Evolutionary conservation across 2,329 filamentous ascomycete genomes (phyloP), one percentile per base, ranked within the genome.

Genomic region (Zymoseptoria brevis): DNA sequence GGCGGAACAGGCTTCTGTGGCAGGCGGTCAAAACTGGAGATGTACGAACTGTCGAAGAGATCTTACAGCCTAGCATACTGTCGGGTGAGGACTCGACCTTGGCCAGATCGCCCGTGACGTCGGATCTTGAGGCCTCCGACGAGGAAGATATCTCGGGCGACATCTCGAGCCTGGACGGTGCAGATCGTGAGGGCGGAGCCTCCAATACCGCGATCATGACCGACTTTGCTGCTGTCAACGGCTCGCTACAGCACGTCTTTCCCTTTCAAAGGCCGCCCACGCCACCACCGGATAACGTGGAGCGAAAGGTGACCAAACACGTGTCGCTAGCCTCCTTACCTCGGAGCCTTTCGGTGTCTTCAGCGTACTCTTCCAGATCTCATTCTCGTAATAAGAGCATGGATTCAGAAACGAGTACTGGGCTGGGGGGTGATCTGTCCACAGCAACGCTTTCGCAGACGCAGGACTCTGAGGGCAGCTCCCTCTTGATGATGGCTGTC

Each of bases 1-100:
- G 86, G 62, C 84, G 89, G 56, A 99, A 99, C 73, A 87, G 88
- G 69, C 83, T 86, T 1, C 75, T 99, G 1, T 99, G 94, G 94
- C 86, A 95, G 70, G 89, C 93, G 7, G 85, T 87, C 1, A 88
- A 85, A 62, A 83, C 81, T n/a, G 92, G 92, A 2, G 85, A 92
- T 62, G 70, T 96, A 50, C 79, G 84, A 8, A 87, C 87, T 19
- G 82, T 97, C 66, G 88, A 83, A 68, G 83, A 81, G 48, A 89
- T 96, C 26, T 83, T 97, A 75, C 89, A 96, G 68, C 88, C 89
- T 19, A 41, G 57, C 2, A 53, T 62, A 7, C 29, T 59, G 4
- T 45, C 56, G 11, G 48, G 48, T 2, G 61, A 64, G n/a, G 65
- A 65, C n/a, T 55, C 26, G 4, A 57, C 53, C 8, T 50, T 65